A percentile compares a stretch with the other conserved stretches of the same genome.
These are phyloP conservation scores for Yamadazyma blattariae DNA, from an alignment of 1,139 yeast genomes.

Conservation along the genomic window DNA sequence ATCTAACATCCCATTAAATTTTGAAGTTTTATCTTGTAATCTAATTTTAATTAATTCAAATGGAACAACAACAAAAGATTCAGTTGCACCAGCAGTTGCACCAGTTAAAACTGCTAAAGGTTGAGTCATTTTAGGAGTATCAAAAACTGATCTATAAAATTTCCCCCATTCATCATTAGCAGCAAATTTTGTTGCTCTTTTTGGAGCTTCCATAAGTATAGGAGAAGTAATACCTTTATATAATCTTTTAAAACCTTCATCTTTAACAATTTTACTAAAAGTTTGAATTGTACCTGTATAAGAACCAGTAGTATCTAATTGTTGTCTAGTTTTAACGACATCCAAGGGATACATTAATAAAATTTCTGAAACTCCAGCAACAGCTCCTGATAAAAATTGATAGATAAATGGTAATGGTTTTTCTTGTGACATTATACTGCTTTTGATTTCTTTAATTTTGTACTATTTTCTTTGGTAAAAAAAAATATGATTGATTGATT, in stretches of 20 bases:
- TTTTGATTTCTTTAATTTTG: too few relatives aligned
- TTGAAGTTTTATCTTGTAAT: conserved; percentile 83
- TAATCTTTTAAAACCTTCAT: conserved; percentile 80
- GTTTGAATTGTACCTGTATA: conserved; percentile 86
- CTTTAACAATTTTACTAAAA: conserved; percentile 73
- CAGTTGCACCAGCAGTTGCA: conserved; percentile 98
- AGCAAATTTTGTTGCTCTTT: conserved; percentile 96
- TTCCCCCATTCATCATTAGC: conserved; percentile 98
- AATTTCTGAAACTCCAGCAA: conserved; percentile 97
- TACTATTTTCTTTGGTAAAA: too few relatives aligned
- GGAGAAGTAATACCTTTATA: conserved; percentile 97
- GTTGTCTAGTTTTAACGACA: conserved; percentile 97
- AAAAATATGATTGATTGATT: too few relatives aligned
- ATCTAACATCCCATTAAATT: conserved; percentile 82
- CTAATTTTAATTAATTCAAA: conserved; percentile 86
- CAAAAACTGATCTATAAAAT: conserved; percentile 71
- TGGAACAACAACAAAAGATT: conserved; percentile 94
- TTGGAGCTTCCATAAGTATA: conserved; percentile 98
- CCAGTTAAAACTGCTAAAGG: conserved; percentile 88
- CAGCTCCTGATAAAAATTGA: conserved; percentile 92
- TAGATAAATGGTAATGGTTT: conserved; percentile 73
- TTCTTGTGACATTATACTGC: conserved; percentile 14
- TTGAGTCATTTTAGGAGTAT: conserved; percentile 70
- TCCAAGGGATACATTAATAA: conserved; percentile 97
- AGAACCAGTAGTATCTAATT: conserved; percentile 66